Evolutionary conservation across 2,329 filamentous ascomycete genomes (phyloP), one percentile per base, ranked within the genome.

Genomic region (Venturia oleaginea): DNA sequence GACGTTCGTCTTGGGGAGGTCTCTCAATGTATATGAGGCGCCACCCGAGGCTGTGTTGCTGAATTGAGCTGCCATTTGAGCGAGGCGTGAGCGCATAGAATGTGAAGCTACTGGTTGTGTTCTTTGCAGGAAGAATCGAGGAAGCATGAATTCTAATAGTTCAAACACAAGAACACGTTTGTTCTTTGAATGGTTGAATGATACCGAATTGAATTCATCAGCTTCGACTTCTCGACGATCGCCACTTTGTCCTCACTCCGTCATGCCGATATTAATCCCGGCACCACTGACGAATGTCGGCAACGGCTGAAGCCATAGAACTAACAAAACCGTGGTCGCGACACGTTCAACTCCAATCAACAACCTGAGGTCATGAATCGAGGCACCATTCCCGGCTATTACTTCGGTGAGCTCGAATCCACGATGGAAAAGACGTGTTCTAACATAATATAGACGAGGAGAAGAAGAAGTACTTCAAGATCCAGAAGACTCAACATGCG

Each of bases 1-100:
- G 64, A 79, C 79, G 71, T 83, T 84, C n/a, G 84, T 84, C 71
- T 88, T 89, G 11, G 84, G 84, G 48, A 89, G 76, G 15, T 84
- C 81, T 48, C 72, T 70, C 19, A 82, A 74, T n/a, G 73, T 77
- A 64, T 71, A 72, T 67, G 64, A 67, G 64, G 22, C 11, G 11
- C 68, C 69, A 40, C 69, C 67, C 61, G 67, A 48, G 59, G 60
- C 67, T 62, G 67, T 69, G 51, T 67, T 72, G 66, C 68, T 72
- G 61, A 80, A 69, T 54, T 80, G 78, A 65, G 72, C 74, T 69
- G 79, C 76, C 74, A 79, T 76, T 72, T 78, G 75, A 38, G 73
- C 69, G 38, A 80, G 72, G 69, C 78, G 75, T 15, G 48, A 54
- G 10, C 42, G 59, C 63, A 60, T 65, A 27, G 63, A 38, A 27